Evolutionary conservation across 352 stramenopile genomes (phyloP), one percentile per base, ranked within the genome.

Genomic region (Phytophthora idaei): DNA sequence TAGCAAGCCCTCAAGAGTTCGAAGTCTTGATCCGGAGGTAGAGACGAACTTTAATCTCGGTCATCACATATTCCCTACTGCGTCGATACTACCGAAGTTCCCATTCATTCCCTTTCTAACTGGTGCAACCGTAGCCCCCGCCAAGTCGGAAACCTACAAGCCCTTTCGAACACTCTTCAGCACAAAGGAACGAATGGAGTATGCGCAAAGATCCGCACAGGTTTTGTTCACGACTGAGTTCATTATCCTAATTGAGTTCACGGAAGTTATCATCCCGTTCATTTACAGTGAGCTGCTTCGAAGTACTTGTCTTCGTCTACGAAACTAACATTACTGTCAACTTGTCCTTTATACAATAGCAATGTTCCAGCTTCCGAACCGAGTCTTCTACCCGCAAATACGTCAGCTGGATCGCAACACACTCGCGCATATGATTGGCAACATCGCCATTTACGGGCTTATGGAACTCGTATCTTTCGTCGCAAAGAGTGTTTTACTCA

Each of bases 351-450:
- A 86, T 52, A 53, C 71, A 5, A 39, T 65, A 4, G 28, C 60
- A 36, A 68, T 80, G 50, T 83, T 71, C 46, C 51, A 80, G 21
- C 47, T 83, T 0, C 64, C 67, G 1, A 83, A 83, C 45, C 64
- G 61, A 3, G 47, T 52, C 0, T 80, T 69, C 47, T 81, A 78
- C 55, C 57, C 64, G 3, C 75, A 86, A 52, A 64, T 83, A 12
- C 47, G 52, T 0, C 39, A 50, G 15, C 57, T 78, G 9, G 37
- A 74, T 14, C 27, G 1, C n/a, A 17, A n/a, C 0, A 45, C 39
- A 1, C 58, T 78, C 6, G 36, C 31, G 4, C 39, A 44, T 12
- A 76, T 71, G 51, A 54, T 82, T 14, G 27, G n/a, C 0, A 86
- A 76, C 21, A 69, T 84, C 17, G 32, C 75, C 4, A 29, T 66